Conservation (phyloP, 148 eudicot species). For the Rhododendron henanense region DNA sequence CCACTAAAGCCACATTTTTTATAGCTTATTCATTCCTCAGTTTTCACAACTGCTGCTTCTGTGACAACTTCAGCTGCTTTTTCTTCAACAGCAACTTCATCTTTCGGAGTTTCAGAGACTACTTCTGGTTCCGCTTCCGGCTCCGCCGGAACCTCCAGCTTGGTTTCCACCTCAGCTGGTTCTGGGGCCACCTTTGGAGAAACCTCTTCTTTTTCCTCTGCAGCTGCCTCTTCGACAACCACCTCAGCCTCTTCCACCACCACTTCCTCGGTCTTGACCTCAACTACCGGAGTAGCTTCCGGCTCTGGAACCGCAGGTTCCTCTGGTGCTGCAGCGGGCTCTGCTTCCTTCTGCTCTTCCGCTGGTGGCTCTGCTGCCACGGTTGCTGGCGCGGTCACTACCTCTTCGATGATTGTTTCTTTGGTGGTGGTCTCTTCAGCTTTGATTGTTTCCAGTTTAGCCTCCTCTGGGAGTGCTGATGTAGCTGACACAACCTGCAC, state of each 20-base stretch:
- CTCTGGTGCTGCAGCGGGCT: neutral
- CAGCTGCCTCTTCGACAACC: neutral
- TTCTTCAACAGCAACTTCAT: slow-evolving; percentile 8
- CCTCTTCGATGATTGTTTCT: slow-evolving; percentile 8
- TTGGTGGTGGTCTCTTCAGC: slow-evolving; percentile 5
- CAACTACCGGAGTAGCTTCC: neutral
- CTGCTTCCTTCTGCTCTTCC: slow-evolving; percentile 7
- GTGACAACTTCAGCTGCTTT: slow-evolving; percentile 6
- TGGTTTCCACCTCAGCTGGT: slow-evolving; percentile 2
- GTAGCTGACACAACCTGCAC: slow-evolving; percentile 28
- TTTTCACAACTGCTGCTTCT: slow-evolving; percentile 15
- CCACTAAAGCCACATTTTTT: neutral
- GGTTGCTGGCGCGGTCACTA: neutral
- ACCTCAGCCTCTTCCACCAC: slow-evolving; percentile 7
- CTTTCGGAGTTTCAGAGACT: slow-evolving; percentile 10
- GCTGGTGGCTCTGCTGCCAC: neutral
- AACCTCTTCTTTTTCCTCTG: slow-evolving; percentile 9
- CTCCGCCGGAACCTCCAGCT: neutral
- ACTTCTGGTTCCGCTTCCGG: neutral
- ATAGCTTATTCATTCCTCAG: neutral
- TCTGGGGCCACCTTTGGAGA: slow-evolving; percentile 12
- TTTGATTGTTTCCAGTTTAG: slow-evolving; percentile 9
- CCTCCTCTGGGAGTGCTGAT: slow-evolving; percentile 22
- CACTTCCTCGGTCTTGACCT: neutral
- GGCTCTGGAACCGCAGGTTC: neutral